Conservation (phyloP, 208 protist genomes). For the Leishmania arabica region DNA sequence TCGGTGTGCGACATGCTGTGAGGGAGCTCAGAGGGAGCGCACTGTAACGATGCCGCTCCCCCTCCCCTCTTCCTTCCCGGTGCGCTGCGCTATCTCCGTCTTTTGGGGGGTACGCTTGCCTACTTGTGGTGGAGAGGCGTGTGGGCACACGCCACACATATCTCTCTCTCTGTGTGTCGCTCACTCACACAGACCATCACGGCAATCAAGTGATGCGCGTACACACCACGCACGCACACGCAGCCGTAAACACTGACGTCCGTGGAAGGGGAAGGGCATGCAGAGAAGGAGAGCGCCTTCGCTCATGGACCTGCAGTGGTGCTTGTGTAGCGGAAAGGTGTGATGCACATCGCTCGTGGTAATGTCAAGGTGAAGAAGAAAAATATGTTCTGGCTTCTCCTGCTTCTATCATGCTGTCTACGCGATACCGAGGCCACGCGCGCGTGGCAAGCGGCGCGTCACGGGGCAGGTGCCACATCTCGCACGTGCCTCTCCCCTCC, state of each 20-base stretch:
- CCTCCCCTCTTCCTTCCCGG: not conserved
- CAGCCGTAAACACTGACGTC: not conserved
- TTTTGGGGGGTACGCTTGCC: not conserved
- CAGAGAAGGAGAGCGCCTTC: not conserved
- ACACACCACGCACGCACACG: not conserved
- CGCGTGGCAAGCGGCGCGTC: not conserved
- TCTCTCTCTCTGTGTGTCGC: not conserved
- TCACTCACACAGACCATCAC: not conserved
- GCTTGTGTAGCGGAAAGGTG: not conserved
- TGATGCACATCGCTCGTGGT: not conserved
- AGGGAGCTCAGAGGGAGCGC: not conserved
- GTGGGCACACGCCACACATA: too few relatives aligned
- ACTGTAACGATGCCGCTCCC: too few relatives aligned
- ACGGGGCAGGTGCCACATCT: not conserved
- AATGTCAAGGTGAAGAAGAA: not conserved
- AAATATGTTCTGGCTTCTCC: too few relatives aligned
- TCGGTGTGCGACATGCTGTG: constrained; percentile 24
- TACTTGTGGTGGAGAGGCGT: not conserved
- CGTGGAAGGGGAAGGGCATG: not conserved
- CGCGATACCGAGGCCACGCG: not conserved
- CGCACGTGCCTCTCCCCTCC: not conserved
- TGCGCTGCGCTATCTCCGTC: not conserved
- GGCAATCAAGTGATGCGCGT: not conserved
- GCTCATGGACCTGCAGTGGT: not conserved
- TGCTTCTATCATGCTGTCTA: not conserved